phyloP scores from a whole-genome alignment of 352 stramenopile species.

The Pythium utonaiense region DNA sequence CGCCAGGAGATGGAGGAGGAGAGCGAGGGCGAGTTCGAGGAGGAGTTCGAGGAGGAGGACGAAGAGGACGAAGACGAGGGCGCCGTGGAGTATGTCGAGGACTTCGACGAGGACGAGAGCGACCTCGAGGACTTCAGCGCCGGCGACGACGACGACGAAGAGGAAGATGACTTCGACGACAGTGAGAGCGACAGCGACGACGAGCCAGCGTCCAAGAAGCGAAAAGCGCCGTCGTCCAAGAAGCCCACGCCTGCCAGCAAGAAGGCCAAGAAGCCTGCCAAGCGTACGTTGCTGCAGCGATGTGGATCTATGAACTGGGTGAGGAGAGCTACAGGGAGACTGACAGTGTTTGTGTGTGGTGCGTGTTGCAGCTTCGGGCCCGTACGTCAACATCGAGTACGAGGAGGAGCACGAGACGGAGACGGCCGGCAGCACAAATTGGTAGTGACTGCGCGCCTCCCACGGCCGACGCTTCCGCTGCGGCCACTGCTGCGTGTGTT shows the following conservation, averaged over 20 bases:
- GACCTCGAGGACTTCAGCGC: constrained; percentile 85
- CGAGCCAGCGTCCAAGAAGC: constrained; percentile 42
- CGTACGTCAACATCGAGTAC: constrained; percentile 87
- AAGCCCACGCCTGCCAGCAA: constrained; percentile 19
- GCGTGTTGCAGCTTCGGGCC: constrained; percentile 33
- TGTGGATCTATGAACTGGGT: neutral
- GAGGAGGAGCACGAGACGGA: constrained; percentile 73
- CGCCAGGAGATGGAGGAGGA: constrained; percentile 92
- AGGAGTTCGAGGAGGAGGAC: constrained; percentile 58
- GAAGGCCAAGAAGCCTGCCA: constrained; percentile 69
- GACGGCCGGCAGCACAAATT: constrained; percentile 41
- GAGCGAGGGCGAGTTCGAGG: constrained; percentile 74
- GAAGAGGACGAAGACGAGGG: constrained; percentile 55
- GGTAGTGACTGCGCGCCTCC: constrained; percentile 30
- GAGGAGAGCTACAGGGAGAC: neutral
- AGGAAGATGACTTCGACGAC: constrained; percentile 38
- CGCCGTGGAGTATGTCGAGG: constrained; percentile 81
- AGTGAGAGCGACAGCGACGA: constrained; percentile 42
- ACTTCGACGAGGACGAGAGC: constrained; percentile 92
- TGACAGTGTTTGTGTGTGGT: constrained; percentile 11
- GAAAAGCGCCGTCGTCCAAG: constrained; percentile 40
- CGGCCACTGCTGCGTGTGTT: neutral
- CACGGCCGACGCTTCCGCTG: neutral
- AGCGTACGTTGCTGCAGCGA: constrained; percentile 34
- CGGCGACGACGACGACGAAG: constrained; percentile 57